Base-by-base conservation (phyloP, 495 filamentous ascomycete species). In the Aspergillus baeticus region DNA sequence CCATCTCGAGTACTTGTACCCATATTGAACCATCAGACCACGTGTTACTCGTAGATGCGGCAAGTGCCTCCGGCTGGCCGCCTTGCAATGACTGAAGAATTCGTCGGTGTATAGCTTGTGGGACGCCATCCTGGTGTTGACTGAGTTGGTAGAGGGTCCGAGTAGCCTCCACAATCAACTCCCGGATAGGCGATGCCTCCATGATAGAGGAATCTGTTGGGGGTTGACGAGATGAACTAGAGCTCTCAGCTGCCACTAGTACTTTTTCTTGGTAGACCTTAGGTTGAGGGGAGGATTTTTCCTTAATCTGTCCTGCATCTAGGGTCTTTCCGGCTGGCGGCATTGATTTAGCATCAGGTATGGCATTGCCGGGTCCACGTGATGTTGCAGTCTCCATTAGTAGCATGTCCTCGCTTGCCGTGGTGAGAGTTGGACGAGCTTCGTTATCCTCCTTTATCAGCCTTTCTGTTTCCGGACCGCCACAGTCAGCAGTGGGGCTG, bases 81-180 rank as follows among this genome's bases (percentile, higher is more conserved):
- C 18, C 47, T 26, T 51, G 47, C 31, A 37, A 20, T 26, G 47
- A 37, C 34, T 37, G 33, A 11, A 51, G 47, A 14, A 51, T 26
- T 38, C 47, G 37, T 38, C 33, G 21, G 20, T 51, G 33, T 6
- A 51, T 34, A 37, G 2, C 31, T 34, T 38, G 8, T 21, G 47
- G 34, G n/a, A 51, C 47, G 7, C 33, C 31, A 38, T 38, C 35
- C 31, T 34, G 47, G 35, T 51, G 33, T 22, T 51, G 6, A 17
- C 18, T 38, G 33, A 51, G 47, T 26, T 51, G 47, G n/a, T 51
- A 38, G 26, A 51, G 31, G n/a, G 47, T 37, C 35, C 31, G 6
- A 18, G 17, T 14, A 34, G 47, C 33, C 21, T 51, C 5, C 33
- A 14, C 5, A 35, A 51, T 35, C 10, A 51, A 38, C 33, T 51